A percentile compares a stretch with the other conserved stretches of the same genome.
Conservation (phyloP, 371 early-diverging fungal species). For the Mortierella sp. region DNA sequence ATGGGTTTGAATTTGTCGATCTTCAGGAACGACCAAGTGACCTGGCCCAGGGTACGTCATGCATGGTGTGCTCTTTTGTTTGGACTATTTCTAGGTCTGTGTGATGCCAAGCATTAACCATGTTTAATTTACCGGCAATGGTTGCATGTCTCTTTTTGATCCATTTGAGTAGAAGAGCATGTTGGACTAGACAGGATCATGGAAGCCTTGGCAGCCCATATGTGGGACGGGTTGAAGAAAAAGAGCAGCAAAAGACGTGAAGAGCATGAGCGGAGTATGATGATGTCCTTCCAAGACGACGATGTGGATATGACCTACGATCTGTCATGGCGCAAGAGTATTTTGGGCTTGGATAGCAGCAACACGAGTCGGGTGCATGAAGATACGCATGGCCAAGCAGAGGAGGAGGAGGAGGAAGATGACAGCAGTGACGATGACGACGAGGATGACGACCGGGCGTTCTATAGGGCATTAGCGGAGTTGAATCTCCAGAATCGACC, state of each 20-base stretch:
- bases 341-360: slow-evolving; percentile 7
- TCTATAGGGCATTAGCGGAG: slow-evolving; percentile 36
- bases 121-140: too few species aligned
- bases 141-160: not conserved
- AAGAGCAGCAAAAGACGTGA: slow-evolving; percentile 52
- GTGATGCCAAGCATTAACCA: slow-evolving; percentile 9
- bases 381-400: too few species aligned
- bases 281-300: slow-evolving; percentile 45
- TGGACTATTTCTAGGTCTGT: not conserved
- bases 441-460: slow-evolving; percentile 48
- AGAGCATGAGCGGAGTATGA: slow-evolving; percentile 43
- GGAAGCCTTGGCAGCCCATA: slow-evolving; percentile 75
- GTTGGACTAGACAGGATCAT: slow-evolving; percentile 63
- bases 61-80: not conserved
- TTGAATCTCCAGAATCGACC: slow-evolving; percentile 36
- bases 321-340: slow-evolving; percentile 12
- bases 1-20: slow-evolving; percentile 75
- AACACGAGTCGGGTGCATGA: slow-evolving; percentile 9
- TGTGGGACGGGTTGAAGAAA: slow-evolving; percentile 77
- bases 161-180: slow-evolving; percentile 40
- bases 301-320: slow-evolving; percentile 35
- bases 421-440: slow-evolving; percentile 42
- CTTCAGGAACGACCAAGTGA: slow-evolving; percentile 46
- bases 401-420: slow-evolving; percentile 18
- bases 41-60: slow-evolving; percentile 26